Evolutionary conservation across 2,329 filamentous ascomycete genomes (phyloP).

Genomic region (Ophiostoma pallidulum): DNA sequence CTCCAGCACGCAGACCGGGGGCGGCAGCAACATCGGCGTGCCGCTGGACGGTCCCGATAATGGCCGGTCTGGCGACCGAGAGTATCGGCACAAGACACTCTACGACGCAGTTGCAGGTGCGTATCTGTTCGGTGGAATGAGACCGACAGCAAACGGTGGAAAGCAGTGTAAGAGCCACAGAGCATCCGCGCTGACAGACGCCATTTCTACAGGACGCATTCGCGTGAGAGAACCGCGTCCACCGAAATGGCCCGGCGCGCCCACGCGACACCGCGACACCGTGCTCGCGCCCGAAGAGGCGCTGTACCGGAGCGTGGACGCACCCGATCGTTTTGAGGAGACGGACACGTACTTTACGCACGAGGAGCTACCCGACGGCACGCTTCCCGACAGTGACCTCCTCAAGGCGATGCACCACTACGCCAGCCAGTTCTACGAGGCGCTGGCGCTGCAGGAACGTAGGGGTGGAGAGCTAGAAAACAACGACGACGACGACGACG

Average conservation of each 20-base stretch:
- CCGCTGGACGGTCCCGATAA: no score
- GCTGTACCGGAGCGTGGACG: slow-evolving; percentile 55
- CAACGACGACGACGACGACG: neutral
- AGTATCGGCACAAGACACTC: slow-evolving; percentile 39
- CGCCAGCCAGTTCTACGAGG: slow-evolving; percentile 54
- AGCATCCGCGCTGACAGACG: no score
- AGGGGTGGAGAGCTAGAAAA: no score
- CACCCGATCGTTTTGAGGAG: slow-evolving; percentile 59
- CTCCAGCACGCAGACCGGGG: no score
- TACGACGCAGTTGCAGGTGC: slow-evolving; percentile 67
- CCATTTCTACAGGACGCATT: slow-evolving; percentile 28
- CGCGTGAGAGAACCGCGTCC: slow-evolving; percentile 3
- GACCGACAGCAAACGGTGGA: no score
- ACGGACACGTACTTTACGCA: slow-evolving; percentile 62
- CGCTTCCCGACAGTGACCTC: slow-evolving; percentile 59
- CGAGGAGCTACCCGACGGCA: slow-evolving; percentile 37
- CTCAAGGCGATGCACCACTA: slow-evolving; percentile 62
- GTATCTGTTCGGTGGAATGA: no score
- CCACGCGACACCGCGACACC: slow-evolving; percentile 21
- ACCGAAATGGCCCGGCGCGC: neutral
- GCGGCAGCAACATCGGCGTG: no score
- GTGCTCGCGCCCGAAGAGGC: slow-evolving; percentile 58
- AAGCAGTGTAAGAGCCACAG: no score
- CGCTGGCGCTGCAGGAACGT: slow-evolving; percentile 18
- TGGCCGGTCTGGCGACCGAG: no score